phyloP scores from a whole-genome alignment of 2,329 filamentous ascomycete species.

The Hymenoscyphus fraxineus region DNA sequence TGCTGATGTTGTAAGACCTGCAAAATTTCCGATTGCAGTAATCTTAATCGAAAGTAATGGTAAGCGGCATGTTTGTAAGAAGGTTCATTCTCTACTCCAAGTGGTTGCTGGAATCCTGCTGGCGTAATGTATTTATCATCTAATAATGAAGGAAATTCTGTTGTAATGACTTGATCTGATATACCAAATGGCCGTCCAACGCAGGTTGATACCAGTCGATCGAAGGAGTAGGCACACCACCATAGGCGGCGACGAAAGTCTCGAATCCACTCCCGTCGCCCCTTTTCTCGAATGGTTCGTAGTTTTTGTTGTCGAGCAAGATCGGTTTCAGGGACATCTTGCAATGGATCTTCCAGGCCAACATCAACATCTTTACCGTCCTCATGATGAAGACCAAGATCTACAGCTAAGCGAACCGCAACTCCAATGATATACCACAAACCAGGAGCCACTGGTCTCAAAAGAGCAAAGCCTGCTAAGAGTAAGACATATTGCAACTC shows the following conservation, averaged over 20 bases:
- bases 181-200: constrained; percentile 92
- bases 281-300: constrained; percentile 48
- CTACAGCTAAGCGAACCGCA: constrained; percentile 82
- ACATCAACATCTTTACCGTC: constrained; percentile 67
- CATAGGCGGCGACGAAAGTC: constrained; percentile 84
- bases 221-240: constrained; percentile 97
- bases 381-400: constrained; percentile 89
- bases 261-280: constrained; percentile 75
- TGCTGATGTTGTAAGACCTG: constrained; percentile 93
- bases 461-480: constrained; percentile 83
- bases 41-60: constrained; percentile 84
- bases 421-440: constrained; percentile 98
- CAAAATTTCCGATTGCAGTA: constrained; percentile 91
- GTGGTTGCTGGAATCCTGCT: constrained; percentile 63
- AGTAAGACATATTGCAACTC: constrained; percentile 91
- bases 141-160: constrained; percentile 83
- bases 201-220: constrained; percentile 90
- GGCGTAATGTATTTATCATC: constrained; percentile 87
- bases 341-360: constrained; percentile 49
- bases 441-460: constrained; percentile 87
- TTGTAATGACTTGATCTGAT: constrained; percentile 94
- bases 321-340: constrained; percentile 26
- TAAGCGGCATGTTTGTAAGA: constrained; percentile 89
- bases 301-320: constrained; percentile 34
- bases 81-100: constrained; percentile 52